A percentile compares a stretch with the other conserved stretches of the same genome.
Conservation (phyloP, 495 filamentous ascomycete species). For the Lichenothelia convexa region DNA sequence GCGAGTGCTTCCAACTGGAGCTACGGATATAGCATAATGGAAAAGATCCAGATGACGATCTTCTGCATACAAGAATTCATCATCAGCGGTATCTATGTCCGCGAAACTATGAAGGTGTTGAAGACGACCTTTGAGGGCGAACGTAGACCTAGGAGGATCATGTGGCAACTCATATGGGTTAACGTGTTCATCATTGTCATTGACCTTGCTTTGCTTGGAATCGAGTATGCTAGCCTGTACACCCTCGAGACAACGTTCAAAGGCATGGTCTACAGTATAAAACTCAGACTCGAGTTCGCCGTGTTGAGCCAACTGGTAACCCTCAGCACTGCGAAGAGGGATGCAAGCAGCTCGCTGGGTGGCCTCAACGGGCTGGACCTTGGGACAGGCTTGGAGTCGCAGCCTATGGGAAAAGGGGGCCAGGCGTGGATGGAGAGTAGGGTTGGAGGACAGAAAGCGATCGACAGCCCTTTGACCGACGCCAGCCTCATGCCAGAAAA, state of each 20-base stretch:
- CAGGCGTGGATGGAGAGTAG: too few relatives aligned
- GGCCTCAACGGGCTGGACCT: too few relatives aligned
- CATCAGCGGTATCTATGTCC: slow-evolving; percentile 12
- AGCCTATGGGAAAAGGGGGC: too few relatives aligned
- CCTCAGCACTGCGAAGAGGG: too few relatives aligned
- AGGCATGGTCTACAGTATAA: slow-evolving; percentile 9
- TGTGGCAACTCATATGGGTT: slow-evolving; percentile 8
- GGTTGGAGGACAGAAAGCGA: too few relatives aligned
- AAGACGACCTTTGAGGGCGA: not conserved
- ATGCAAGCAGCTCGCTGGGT: too few relatives aligned
- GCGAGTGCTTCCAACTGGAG: not conserved
- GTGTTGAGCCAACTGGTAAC: slow-evolving; percentile 11
- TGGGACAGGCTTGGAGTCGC: too few relatives aligned
- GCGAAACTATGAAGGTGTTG: slow-evolving; percentile 2
- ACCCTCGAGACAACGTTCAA: slow-evolving; percentile 9
- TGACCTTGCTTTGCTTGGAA: slow-evolving; percentile 9
- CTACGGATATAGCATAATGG: slow-evolving; percentile 8
- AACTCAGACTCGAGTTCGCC: slow-evolving; percentile 11
- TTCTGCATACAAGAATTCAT: slow-evolving; percentile 14
- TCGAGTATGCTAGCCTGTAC: slow-evolving; percentile 7
- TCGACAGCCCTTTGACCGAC: too few relatives aligned
- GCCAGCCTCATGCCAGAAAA: too few relatives aligned
- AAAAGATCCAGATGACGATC: slow-evolving; percentile 13
- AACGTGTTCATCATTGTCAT: slow-evolving; percentile 14
- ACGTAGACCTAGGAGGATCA: not conserved